These are phyloP conservation scores for Enteropsectra breve DNA, from an alignment of 371 early-diverging fungal species.

Conservation along the genomic window DNA sequence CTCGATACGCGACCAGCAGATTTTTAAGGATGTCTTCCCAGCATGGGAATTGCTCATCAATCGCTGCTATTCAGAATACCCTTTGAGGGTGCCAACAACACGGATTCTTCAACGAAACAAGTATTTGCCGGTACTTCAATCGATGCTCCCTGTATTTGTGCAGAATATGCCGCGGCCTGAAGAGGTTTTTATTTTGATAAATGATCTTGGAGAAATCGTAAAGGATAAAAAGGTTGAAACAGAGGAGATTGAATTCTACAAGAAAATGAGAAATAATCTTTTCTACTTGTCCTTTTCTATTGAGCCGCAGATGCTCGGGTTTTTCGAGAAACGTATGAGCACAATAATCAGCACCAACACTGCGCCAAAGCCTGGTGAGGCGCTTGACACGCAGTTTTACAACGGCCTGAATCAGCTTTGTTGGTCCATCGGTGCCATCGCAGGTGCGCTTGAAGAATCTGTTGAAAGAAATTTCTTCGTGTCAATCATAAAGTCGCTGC, in stretches of 20 bases:
- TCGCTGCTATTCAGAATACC: constrained; percentile 48
- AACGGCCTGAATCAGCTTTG: constrained; percentile 87
- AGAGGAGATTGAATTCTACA: constrained; percentile 88
- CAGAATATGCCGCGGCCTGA: constrained; percentile 59
- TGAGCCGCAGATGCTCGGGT: constrained; percentile 40
- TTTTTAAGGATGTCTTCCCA: constrained; percentile 40
- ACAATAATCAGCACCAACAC: neutral
- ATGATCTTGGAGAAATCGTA: constrained; percentile 97
- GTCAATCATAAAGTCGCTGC: constrained; percentile 82
- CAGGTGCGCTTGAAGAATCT: constrained; percentile 83
- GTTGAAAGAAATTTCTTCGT: constrained; percentile 92
- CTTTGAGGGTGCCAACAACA: constrained; percentile 20
- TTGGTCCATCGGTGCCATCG: constrained; percentile 96
- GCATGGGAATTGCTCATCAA: constrained; percentile 45
- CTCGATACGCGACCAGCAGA: constrained; percentile 36
- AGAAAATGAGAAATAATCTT: constrained; percentile 70
- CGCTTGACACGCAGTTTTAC: constrained; percentile 73
- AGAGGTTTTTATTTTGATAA: constrained; percentile 85
- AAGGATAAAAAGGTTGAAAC: constrained; percentile 91
- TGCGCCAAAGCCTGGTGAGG: too few species aligned
- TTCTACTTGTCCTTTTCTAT: constrained; percentile 48
- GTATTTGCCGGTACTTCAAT: constrained; percentile 41
- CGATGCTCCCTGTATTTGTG: constrained; percentile 42
- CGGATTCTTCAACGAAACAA: constrained; percentile 40
- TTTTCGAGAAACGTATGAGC: constrained; percentile 38